Conservation (phyloP, 2,329 filamentous ascomycete genomes). For the Aspergillus neoniger region DNA sequence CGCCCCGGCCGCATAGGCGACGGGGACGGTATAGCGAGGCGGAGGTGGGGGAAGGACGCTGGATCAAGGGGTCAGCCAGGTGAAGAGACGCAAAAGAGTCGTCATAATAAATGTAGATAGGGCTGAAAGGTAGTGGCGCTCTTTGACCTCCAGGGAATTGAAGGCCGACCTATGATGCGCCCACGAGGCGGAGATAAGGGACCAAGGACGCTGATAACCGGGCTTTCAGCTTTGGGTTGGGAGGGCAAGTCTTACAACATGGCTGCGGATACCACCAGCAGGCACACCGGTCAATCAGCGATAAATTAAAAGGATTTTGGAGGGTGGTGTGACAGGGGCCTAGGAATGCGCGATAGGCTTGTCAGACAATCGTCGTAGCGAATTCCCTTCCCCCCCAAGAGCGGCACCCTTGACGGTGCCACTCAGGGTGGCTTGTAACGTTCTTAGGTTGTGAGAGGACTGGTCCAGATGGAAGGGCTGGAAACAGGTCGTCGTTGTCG, state of each 20-base stretch:
- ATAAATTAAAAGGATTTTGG: conserved; percentile 2
- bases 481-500: not conserved
- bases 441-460: not conserved
- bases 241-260: conserved; percentile 27
- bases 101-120: conserved; percentile 2
- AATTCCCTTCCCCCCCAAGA: conserved; percentile 9
- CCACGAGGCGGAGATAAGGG: conserved; percentile 11
- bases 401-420: conserved; percentile 18
- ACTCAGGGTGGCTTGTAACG: conserved; percentile 7
- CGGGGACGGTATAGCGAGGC: conserved; percentile 75
- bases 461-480: not conserved
- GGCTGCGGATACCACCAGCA: conserved; percentile 14
- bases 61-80: conserved; percentile 22
- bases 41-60: conserved; percentile 84
- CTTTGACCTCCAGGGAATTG: not conserved
- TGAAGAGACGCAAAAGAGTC: conserved; percentile 9
- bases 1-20: conserved; percentile 71
- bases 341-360: conserved; percentile 8
- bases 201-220: not conserved
- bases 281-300: conserved; percentile 2
- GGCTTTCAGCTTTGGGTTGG: not conserved
- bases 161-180: not conserved
- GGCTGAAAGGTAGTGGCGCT: not conserved
- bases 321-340: conserved; percentile 4
- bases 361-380: conserved; percentile 15